phyloP scores from a whole-genome alignment of 2,329 filamentous ascomycete species.

The Colletotrichum truncatum region DNA sequence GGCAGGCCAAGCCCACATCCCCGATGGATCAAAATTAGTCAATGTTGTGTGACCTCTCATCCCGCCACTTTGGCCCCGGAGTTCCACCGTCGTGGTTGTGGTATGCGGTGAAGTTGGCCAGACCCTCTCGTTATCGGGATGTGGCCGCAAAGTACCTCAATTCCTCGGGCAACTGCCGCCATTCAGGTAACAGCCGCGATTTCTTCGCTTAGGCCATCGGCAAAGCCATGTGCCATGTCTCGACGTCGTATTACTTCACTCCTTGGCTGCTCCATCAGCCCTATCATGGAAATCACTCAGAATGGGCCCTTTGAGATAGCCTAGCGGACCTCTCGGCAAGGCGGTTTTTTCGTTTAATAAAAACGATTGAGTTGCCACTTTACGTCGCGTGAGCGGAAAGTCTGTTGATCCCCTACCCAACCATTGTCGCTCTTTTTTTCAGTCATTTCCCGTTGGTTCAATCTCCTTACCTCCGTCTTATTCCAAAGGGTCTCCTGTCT shows the following conservation, averaged over 20 bases:
- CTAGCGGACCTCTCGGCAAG: constrained; percentile 7
- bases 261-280: constrained; percentile 22
- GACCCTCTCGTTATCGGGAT: neutral
- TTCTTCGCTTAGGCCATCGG: neutral
- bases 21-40: neutral
- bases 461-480: neutral
- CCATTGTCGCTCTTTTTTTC: constrained; percentile 22
- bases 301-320: constrained; percentile 3
- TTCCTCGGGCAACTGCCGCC: constrained; percentile 11
- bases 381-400: neutral
- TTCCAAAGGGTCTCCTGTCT: neutral
- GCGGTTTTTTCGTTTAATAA: constrained; percentile 21
- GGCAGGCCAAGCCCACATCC: neutral
- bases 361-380: constrained; percentile 22
- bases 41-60: neutral
- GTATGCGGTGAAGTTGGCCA: neutral
- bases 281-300: constrained; percentile 16
- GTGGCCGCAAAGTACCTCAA: neutral
- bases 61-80: neutral
- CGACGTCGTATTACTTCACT: constrained; percentile 1
- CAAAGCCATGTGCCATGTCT: neutral
- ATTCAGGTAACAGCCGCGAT: neutral
- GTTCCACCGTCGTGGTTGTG: neutral
- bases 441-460: constrained; percentile 6
- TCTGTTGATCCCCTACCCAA: constrained; percentile 23